A percentile compares a stretch with the other conserved stretches of the same genome.
Conservation (phyloP, 306 rosid genomes). For the Ochetophila trinervis region DNA sequence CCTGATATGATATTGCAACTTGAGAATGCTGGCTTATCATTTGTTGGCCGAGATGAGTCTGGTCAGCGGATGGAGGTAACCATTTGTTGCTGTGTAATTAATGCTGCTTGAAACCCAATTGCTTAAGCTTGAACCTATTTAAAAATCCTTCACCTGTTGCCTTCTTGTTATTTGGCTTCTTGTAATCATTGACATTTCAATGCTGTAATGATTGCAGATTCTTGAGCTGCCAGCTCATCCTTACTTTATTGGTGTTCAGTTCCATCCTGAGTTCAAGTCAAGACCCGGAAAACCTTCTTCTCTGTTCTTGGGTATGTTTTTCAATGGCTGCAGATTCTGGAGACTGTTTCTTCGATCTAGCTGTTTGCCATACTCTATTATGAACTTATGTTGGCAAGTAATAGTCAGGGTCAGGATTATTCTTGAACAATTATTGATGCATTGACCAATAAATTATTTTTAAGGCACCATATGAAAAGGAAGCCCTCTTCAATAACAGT, state of each 20-base stretch:
- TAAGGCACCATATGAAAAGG: no score
- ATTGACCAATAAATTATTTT: no score
- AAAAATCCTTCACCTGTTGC: no score
- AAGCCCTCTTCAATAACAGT: no score
- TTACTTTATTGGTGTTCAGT: slow-evolving; percentile 76
- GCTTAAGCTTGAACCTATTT: background rate
- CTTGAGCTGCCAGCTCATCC: slow-evolving; percentile 81
- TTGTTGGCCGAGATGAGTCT: slow-evolving; percentile 81
- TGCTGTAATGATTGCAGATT: slow-evolving; percentile 48
- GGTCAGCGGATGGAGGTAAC: slow-evolving; percentile 76
- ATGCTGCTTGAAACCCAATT: background rate
- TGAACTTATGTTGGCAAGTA: no score
- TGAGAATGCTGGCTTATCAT: slow-evolving; percentile 75
- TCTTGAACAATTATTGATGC: no score
- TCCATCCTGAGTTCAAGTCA: slow-evolving; percentile 87
- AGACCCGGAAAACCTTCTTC: slow-evolving; percentile 90
- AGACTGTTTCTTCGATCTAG: no score
- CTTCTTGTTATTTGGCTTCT: background rate
- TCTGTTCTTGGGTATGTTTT: slow-evolving; percentile 56
- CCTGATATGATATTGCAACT: slow-evolving; percentile 75
- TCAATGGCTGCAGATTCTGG: background rate
- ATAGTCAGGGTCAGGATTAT: no score
- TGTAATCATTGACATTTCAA: slow-evolving; percentile 12
- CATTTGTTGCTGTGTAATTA: background rate
- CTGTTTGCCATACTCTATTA: no score